Evolutionary conservation across 768 basidiomycete species (phyloP).

Genomic region (Lactifluus hygrophoroides): DNA sequence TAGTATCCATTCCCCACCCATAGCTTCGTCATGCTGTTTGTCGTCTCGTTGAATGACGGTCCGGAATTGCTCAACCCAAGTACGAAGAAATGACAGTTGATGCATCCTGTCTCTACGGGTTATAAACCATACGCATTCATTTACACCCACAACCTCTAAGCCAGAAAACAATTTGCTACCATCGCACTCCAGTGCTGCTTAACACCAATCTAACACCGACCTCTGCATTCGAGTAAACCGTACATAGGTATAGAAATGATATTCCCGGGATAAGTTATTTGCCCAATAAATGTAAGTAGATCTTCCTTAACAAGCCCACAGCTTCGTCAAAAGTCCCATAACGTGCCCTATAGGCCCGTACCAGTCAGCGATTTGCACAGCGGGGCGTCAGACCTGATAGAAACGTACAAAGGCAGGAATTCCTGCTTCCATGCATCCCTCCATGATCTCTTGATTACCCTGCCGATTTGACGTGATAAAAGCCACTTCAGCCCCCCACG

Average conservation of each 20-base stretch:
- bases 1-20: background rate
- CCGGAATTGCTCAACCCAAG: background rate
- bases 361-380: background rate
- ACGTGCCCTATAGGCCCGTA: conserved; percentile 35
- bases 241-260: background rate
- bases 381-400: background rate
- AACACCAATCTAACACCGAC: background rate
- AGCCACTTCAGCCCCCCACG: conserved; percentile 72
- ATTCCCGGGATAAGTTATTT: background rate
- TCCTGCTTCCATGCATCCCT: conserved; percentile 62
- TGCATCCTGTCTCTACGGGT: too few species aligned
- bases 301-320: background rate
- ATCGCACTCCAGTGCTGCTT: background rate
- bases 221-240: background rate
- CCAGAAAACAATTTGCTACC: background rate
- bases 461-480: conserved; percentile 81
- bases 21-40: background rate
- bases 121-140: too few species aligned
- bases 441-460: conserved; percentile 72
- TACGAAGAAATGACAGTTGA: background rate
- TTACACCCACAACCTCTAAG: too few species aligned
- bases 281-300: background rate
- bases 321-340: conserved; percentile 53
- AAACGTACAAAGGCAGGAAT: conserved; percentile 40
- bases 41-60: background rate